A percentile compares a stretch with the other conserved stretches of the same genome.
Evolutionary conservation across 2,329 filamentous ascomycete genomes (phyloP).

Genomic region (Zarea fungicola): DNA sequence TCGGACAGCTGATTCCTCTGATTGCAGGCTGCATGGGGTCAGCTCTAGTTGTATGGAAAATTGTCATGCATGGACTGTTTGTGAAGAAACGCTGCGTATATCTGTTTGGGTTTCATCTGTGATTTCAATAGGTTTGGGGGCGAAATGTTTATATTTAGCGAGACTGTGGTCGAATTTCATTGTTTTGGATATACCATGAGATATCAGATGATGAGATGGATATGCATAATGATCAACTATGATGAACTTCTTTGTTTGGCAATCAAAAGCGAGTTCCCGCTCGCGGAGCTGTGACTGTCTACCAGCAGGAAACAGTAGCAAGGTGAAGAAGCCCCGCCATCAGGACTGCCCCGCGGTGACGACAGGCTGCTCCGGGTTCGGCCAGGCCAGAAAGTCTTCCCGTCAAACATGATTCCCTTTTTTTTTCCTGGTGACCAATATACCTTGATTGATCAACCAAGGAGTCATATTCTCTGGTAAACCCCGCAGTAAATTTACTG

Average conservation of each 20-base stretch:
- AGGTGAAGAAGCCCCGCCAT: neutral
- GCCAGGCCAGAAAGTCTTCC: neutral
- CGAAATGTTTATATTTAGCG: no score
- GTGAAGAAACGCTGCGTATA: constrained; percentile 17
- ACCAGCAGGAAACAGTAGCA: no score
- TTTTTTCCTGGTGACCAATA: no score
- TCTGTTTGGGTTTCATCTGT: constrained; percentile 19
- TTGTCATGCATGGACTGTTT: constrained; percentile 16
- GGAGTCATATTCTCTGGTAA: no score
- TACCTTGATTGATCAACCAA: no score
- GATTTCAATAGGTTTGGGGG: no score
- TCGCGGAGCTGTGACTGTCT: constrained; percentile 2
- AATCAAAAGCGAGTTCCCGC: constrained; percentile 14
- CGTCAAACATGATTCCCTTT: no score
- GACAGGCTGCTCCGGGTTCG: constrained; percentile 9
- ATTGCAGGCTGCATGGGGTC: constrained; percentile 18
- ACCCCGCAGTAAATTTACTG: no score
- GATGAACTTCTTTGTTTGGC: constrained; percentile 20
- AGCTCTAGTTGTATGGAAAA: constrained; percentile 17
- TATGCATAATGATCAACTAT: neutral
- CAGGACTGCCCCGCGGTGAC: constrained; percentile 6
- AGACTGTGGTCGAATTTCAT: no score
- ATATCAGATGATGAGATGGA: no score
- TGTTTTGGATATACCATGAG: no score
- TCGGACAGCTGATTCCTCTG: constrained; percentile 22